Evolutionary conservation across 306 rosid species (phyloP).

Genomic region (Bauhinia variegata): DNA sequence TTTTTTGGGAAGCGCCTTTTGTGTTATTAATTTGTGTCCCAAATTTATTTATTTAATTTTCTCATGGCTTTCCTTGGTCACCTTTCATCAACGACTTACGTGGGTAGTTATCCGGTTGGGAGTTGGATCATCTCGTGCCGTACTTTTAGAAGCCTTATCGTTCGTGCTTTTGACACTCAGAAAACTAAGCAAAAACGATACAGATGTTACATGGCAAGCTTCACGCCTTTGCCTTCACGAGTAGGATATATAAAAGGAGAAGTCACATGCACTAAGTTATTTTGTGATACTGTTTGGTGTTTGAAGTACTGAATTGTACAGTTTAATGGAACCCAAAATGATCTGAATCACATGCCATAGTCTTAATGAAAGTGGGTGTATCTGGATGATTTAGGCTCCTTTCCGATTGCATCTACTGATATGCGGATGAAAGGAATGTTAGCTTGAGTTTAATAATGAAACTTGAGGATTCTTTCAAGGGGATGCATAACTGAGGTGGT

Average conservation of each 20-base stretch:
- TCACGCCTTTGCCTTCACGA: neutral
- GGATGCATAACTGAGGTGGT: slow-evolving; percentile 13
- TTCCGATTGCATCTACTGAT: slow-evolving; percentile 20
- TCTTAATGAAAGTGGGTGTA: slow-evolving; percentile 14
- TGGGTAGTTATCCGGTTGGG: slow-evolving; percentile 17
- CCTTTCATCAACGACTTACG: neutral
- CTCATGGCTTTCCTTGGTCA: no score
- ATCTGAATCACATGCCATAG: neutral
- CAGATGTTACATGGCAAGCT: slow-evolving; percentile 8
- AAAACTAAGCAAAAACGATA: neutral
- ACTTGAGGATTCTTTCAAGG: slow-evolving; percentile 15
- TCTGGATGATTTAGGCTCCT: neutral
- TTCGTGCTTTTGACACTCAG: slow-evolving; percentile 1
- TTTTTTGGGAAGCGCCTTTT: slow-evolving; percentile 20
- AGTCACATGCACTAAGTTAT: no score
- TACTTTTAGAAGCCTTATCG: slow-evolving; percentile 6
- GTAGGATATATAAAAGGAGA: neutral
- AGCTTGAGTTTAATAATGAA: slow-evolving; percentile 21
- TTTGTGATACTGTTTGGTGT: slow-evolving; percentile 3
- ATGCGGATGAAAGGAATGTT: slow-evolving; percentile 32
- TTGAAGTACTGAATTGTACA: slow-evolving; percentile 2
- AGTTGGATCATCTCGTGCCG: slow-evolving; percentile 6
- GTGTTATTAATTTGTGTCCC: slow-evolving; percentile 15
- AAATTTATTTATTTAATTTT: neutral
- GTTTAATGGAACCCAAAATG: neutral